These are phyloP conservation scores for Exidia glandulosa DNA, from an alignment of 768 basidiomycete species.

Conservation along the genomic window DNA sequence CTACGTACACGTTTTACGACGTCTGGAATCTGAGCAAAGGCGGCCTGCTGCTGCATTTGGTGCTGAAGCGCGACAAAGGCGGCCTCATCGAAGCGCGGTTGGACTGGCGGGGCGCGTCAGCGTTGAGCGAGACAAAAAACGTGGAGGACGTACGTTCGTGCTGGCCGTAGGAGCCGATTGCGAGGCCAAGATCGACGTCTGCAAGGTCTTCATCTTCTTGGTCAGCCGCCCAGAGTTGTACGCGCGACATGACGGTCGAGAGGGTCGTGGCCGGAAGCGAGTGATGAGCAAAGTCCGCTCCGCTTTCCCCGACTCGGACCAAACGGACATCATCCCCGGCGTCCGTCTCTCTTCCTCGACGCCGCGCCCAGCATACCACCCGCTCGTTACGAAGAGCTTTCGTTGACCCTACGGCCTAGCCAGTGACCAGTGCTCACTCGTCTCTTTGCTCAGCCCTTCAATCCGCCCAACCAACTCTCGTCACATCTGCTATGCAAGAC, in stretches of 20 bases:
- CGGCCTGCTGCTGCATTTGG: slow-evolving; percentile 74
- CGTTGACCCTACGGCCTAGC: too few species aligned
- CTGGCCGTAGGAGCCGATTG: slow-evolving; percentile 60
- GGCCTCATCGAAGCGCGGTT: slow-evolving; percentile 60
- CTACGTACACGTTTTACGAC: slow-evolving; percentile 71
- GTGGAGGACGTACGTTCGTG: slow-evolving; percentile 22
- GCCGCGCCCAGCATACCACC: too few species aligned
- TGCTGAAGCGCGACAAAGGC: slow-evolving; percentile 66
- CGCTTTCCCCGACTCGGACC: too few species aligned
- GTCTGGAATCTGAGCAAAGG: slow-evolving; percentile 76
- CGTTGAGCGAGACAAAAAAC: neutral
- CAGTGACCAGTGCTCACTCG: too few species aligned
- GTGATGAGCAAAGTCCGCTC: too few species aligned
- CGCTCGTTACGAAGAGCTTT: too few species aligned
- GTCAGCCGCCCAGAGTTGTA: slow-evolving; percentile 66
- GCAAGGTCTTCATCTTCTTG: slow-evolving; percentile 66
- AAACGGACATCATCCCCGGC: too few species aligned
- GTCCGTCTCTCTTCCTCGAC: too few species aligned
- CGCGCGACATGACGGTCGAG: slow-evolving; percentile 35
- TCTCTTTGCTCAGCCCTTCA: too few species aligned
- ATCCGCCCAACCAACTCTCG: too few species aligned
- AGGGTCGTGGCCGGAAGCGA: too few species aligned
- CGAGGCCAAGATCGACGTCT: slow-evolving; percentile 59
- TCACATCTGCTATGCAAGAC: too few species aligned
- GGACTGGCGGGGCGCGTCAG: slow-evolving; percentile 19